Base-by-base conservation (phyloP, 2,329 filamentous ascomycete genomes). In the Ophiostoma fasciatum region DNA sequence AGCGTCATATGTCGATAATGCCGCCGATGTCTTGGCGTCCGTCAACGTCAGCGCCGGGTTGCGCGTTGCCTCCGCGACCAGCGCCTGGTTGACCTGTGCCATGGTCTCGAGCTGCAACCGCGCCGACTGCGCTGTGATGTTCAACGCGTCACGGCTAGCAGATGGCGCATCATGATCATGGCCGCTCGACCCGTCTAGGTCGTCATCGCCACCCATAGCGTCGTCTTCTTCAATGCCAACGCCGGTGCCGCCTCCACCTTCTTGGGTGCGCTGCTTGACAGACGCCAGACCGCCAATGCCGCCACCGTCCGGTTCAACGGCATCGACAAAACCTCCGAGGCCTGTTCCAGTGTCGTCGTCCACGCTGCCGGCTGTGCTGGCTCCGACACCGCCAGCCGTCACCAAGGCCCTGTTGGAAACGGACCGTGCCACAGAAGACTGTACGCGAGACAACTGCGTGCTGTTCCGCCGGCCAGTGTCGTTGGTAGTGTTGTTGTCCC, bases 61-160 rank as follows among this genome's bases (percentile, higher is more conserved):
- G 47, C 69, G 76, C 5, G 65, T 57, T 37, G 73, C 72, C 56
- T 94, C 82, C 1, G 65, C 60, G 44, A 87, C 71, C 33, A 96
- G 62, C 4, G 87, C 87, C n/a, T 74, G 63, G 39, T 85, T 84
- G 19, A 98, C 84, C 47, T 82, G 78, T 7, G 80, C 76, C 46
- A 98, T 72, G 28, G 94, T 79, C 51, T 96, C 88, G 5, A 98
- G 71, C 55, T 98, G 90, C 22, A 96, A 60, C 52, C 82, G 88
- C 10, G 85, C 85, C 12, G 90, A 96, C 54, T 96, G 88, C 0
- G 90, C 90, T 4, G 88, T 94, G 50, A 98, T 96, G 53, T 88
- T 88, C 57, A 96, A 87, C 2, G 90, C 87, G 54, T 98, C 90
- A 51, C 93, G 93, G 50, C 74, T 87, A 23, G 76, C 74, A 1